Conservation (phyloP, 139 green algal genomes). For the Ulvella scutata region DNA sequence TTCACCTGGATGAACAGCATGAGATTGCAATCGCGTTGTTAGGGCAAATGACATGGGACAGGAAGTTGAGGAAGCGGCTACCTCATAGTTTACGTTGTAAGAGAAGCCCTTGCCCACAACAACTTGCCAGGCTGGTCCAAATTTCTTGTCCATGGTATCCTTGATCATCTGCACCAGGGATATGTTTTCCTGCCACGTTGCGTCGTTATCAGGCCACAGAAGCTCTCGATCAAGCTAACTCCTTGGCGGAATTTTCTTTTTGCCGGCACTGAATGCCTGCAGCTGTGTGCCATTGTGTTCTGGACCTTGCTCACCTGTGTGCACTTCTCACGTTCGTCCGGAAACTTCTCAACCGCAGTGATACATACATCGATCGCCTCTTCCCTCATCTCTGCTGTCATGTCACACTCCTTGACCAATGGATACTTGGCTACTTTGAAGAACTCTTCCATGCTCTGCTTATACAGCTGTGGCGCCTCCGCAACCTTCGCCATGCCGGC, state of each 20-base stretch:
- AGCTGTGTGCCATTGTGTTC: no score
- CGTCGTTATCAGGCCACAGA: no score
- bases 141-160: slow-evolving; percentile 88
- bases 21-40: background rate
- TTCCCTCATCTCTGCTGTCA: slow-evolving; percentile 65
- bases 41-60: background rate
- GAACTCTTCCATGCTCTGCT: slow-evolving; percentile 15
- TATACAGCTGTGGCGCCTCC: slow-evolving; percentile 6
- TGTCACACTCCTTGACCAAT: slow-evolving; percentile 63
- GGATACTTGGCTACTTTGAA: slow-evolving; percentile 57
- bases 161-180: slow-evolving; percentile 69
- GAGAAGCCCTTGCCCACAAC: slow-evolving; percentile 67
- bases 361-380: slow-evolving; percentile 76
- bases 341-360: slow-evolving; percentile 61
- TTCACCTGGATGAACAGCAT: slow-evolving; percentile 37
- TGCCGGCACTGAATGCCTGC: no score
- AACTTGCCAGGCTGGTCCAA: slow-evolving; percentile 74
- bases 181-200: no score
- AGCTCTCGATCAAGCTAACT: background rate
- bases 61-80: slow-evolving; percentile 7
- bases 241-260: no score
- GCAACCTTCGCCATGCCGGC: background rate
- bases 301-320: slow-evolving; percentile 58
- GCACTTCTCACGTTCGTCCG: slow-evolving; percentile 63
- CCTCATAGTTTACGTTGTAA: slow-evolving; percentile 77